Base-by-base conservation (phyloP, 768 basidiomycete genomes). In the Russula sp. region DNA sequence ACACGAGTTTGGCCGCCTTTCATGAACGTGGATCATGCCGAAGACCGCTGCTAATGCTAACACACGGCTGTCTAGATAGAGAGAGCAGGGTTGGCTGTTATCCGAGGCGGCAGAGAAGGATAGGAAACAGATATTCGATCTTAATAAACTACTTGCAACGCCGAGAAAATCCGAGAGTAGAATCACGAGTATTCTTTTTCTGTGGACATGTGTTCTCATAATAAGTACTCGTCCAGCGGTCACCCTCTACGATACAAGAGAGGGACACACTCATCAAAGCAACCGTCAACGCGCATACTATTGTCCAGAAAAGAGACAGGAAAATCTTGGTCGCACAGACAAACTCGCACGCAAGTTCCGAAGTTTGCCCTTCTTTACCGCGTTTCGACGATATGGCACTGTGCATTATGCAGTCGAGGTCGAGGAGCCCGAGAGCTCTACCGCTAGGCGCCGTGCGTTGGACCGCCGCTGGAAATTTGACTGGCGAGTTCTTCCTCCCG, bases 371-470 rank as follows among this genome's bases (percentile, higher is more conserved):
- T 36, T 1, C 34, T 26, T 3, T 49, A 22, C 24, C 48, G 5
- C 26, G 28, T 7, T 20, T 30, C 28, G 7, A 51, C 2, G 18
- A 24, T 8, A n/a, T 32, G 36, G 34, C 1, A 7, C 4, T 48
- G 2, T n/a, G n/a, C n/a, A n/a, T n/a, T 54, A 14, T 9, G 30
- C 30, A 64, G 63, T 54, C 10, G 38, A 24, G 3, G 10, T 55
- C 22, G 58, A 64, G n/a, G 16, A 36, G n/a, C n/a, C n/a, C n/a
- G n/a, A n/a, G n/a, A n/a, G n/a, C n/a, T n/a, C n/a, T n/a, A n/a
- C n/a, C n/a, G n/a, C n/a, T n/a, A n/a, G n/a, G n/a, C 20, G 58
- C 63, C 13, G n/a, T 64, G 34, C 63, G 63, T 28, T 64, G 63
- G 63, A 42, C 52, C 1, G 18, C 55, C 7, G 58, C 58, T 10